Evolutionary conservation across 129 eudicot genomes (phyloP).

Genomic region (Sambucus nigra): DNA sequence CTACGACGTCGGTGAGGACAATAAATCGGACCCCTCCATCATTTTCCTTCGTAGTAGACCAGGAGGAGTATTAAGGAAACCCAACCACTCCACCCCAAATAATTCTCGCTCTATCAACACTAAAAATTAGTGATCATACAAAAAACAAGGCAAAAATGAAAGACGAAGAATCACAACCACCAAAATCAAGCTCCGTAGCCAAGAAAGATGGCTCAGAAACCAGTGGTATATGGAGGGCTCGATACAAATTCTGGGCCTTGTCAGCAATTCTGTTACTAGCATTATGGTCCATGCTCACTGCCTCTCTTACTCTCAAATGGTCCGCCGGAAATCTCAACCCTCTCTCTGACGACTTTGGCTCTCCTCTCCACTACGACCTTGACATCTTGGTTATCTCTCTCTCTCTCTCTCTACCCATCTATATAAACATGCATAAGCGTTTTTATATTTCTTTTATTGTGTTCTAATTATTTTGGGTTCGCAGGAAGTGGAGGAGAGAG

Average conservation of each 20-base stretch:
- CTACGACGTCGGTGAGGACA: too few relatives aligned
- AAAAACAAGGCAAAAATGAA: slow-evolving; percentile 22
- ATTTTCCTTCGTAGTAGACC: too few relatives aligned
- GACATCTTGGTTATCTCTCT: slow-evolving; percentile 47
- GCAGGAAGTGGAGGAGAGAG: slow-evolving; percentile 85
- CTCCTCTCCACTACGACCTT: slow-evolving; percentile 45
- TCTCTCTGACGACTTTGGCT: slow-evolving; percentile 33
- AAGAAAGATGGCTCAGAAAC: slow-evolving; percentile 19
- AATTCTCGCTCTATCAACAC: slow-evolving; percentile 7
- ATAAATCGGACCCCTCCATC: too few relatives aligned
- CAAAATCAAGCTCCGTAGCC: slow-evolving; percentile 11
- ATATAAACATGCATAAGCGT: background rate
- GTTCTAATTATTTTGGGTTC: slow-evolving; percentile 2
- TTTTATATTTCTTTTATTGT: background rate
- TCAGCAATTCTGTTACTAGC: slow-evolving; percentile 55
- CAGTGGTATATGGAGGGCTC: slow-evolving; percentile 32
- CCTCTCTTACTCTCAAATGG: slow-evolving; percentile 73
- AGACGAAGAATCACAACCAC: slow-evolving; percentile 38
- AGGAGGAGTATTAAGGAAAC: slow-evolving; percentile 8
- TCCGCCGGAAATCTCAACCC: slow-evolving; percentile 34
- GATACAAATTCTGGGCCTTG: slow-evolving; percentile 73
- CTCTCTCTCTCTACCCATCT: background rate
- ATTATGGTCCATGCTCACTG: slow-evolving; percentile 86
- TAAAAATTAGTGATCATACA: background rate
- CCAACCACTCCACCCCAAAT: slow-evolving; percentile 19